These are phyloP conservation scores for Coriolopsis trogii DNA, from an alignment of 1,284 basidiomycete species.

Conservation along the genomic window DNA sequence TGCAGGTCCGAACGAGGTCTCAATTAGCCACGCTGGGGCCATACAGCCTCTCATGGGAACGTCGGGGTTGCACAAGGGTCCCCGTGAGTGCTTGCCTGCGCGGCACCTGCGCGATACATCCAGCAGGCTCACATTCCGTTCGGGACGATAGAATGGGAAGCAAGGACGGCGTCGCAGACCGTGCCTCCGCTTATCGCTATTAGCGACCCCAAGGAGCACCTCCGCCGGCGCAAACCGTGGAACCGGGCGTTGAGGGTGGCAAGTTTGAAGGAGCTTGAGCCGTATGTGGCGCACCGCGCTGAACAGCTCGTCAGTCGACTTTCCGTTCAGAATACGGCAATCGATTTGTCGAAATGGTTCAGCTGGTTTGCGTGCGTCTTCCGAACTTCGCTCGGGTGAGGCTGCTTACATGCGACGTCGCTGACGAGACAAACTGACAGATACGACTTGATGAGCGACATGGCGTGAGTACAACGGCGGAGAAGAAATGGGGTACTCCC, in stretches of 20 bases:
- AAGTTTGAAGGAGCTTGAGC: constrained; percentile 30
- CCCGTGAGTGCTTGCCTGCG: constrained; percentile 40
- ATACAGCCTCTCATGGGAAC: constrained; percentile 48
- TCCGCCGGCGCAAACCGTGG: constrained; percentile 32
- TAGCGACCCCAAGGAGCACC: constrained; percentile 26
- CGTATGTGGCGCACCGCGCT: constrained; percentile 25
- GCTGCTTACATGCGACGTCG: constrained; percentile 5
- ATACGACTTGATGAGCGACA: constrained; percentile 36
- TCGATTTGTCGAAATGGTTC: constrained; percentile 29
- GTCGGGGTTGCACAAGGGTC: constrained; percentile 52
- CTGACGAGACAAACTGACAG: constrained; percentile 13
- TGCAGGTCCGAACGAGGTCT: constrained; percentile 61
- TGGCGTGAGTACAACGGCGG: constrained; percentile 28
- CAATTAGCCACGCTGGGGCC: constrained; percentile 45
- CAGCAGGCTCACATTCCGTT: constrained; percentile 12
- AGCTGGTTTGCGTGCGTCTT: constrained; percentile 31
- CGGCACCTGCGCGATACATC: neutral
- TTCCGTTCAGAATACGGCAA: constrained; percentile 16
- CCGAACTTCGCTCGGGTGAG: no score
- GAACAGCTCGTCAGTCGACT: constrained; percentile 29
- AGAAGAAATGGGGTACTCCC: neutral
- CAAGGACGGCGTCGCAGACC: constrained; percentile 20
- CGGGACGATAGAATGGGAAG: constrained; percentile 18
- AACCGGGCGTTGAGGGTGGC: constrained; percentile 31
- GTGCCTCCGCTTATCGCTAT: constrained; percentile 25